Percentiles rank a stretch among this genome's conserved stretches.
phyloP scores from a whole-genome alignment of 2,329 filamentous ascomycete species.

The Monilinia fructicola region DNA sequence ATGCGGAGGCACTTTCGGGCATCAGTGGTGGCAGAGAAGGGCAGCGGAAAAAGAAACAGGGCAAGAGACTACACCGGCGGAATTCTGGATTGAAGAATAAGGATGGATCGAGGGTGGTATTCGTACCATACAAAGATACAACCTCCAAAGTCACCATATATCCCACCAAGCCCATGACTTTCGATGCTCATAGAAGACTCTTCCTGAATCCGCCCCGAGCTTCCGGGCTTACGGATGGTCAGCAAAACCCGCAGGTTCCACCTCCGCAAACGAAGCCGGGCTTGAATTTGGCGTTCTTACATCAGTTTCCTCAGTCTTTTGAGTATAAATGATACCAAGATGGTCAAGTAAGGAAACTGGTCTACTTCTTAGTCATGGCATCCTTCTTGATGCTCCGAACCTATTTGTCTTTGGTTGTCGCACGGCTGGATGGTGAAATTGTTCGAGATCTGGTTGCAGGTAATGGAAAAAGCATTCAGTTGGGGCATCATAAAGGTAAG shows the following conservation, averaged over 20 bases:
- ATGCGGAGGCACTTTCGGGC: slow-evolving; percentile 73
- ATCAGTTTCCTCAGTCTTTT: slow-evolving; percentile 96
- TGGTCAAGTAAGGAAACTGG: slow-evolving; percentile 97
- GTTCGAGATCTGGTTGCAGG: slow-evolving; percentile 95
- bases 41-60: slow-evolving; percentile 81
- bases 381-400: slow-evolving; percentile 87
- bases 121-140: slow-evolving; percentile 84
- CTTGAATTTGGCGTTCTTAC: slow-evolving; percentile 90
- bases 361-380: slow-evolving; percentile 79
- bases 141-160: slow-evolving; percentile 91
- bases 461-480: slow-evolving; percentile 83
- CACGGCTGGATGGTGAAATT: slow-evolving; percentile 90
- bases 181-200: slow-evolving; percentile 90
- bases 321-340: slow-evolving; percentile 92
- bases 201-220: slow-evolving; percentile 90
- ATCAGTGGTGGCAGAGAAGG: slow-evolving; percentile 71
- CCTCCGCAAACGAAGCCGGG: slow-evolving; percentile 90
- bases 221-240: slow-evolving; percentile 70
- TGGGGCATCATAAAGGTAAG: slow-evolving; percentile 79
- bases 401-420: slow-evolving; percentile 90
- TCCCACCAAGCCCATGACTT: slow-evolving; percentile 87
- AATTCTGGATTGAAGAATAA: slow-evolving; percentile 94
- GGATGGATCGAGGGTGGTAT: slow-evolving; percentile 92
- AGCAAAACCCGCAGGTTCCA: slow-evolving; percentile 64
- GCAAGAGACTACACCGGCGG: slow-evolving; percentile 75